A percentile compares a stretch with the other conserved stretches of the same genome.
phyloP scores from a whole-genome alignment of 192 early-diverging fungal genomes.

The Dimargaris xerosporica region DNA sequence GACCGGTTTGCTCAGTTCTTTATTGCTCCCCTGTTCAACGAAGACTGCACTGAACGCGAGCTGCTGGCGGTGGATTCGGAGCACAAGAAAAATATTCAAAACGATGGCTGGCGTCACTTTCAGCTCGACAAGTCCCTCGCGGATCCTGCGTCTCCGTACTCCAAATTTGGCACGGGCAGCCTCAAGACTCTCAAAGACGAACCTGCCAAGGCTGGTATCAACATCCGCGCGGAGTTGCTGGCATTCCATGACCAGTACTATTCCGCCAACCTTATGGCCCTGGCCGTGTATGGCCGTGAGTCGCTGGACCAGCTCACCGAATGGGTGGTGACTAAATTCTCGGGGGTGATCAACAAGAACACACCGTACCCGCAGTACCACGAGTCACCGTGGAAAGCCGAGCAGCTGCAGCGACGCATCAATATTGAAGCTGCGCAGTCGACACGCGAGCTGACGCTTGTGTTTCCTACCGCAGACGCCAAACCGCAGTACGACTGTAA shows the following conservation, averaged over 20 bases:
- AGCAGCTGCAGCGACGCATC: conserved; percentile 57
- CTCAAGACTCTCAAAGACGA: conserved; percentile 61
- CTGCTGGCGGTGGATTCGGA: conserved; percentile 91
- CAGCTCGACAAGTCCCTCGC: conserved; percentile 75
- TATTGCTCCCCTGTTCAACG: conserved; percentile 74
- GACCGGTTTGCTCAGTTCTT: conserved; percentile 88
- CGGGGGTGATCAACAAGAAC: conserved; percentile 58
- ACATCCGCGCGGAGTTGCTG: conserved; percentile 69
- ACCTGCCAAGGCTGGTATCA: conserved; percentile 48
- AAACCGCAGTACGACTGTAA: conserved; percentile 34
- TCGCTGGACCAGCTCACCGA: conserved; percentile 68
- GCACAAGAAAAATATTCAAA: conserved; percentile 89
- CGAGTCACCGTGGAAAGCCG: conserved; percentile 55
- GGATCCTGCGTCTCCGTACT: conserved; percentile 62
- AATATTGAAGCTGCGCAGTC: conserved; percentile 69
- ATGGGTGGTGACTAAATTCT: conserved; percentile 71
- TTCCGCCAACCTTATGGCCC: conserved; percentile 90
- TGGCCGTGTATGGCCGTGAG: conserved; percentile 77
- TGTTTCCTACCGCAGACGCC: conserved; percentile 77
- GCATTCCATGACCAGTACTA: conserved; percentile 84
- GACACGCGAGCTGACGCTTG: conserved; percentile 57
- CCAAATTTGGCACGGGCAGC: conserved; percentile 86
- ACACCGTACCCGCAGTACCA: conserved; percentile 49
- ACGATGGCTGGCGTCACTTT: conserved; percentile 75
- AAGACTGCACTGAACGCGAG: conserved; percentile 83